A percentile compares a stretch with the other conserved stretches of the same genome.
Conservation (phyloP, 306 rosid species). For the Trifolium subterraneum region DNA sequence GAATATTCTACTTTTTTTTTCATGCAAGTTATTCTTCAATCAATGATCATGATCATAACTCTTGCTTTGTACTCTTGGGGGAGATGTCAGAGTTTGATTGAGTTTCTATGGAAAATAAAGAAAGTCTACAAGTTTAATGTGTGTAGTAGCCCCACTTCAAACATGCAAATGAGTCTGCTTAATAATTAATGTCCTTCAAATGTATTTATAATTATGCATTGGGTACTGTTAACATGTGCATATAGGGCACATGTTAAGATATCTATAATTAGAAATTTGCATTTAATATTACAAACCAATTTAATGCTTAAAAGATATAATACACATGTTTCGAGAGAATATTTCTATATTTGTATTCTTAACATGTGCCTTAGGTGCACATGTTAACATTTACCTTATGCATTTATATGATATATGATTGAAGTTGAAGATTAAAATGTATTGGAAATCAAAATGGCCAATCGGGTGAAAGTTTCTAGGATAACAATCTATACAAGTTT, state of each 20-base stretch:
- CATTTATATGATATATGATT: not conserved
- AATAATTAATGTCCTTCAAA: not conserved
- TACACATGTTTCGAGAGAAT: no score
- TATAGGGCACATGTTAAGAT: no score
- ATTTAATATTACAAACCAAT: no score
- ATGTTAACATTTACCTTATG: no score
- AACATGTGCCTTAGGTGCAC: no score
- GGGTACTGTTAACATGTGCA: no score
- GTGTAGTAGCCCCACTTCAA: conserved; percentile 3
- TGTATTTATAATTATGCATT: not conserved
- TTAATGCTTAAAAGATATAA: no score
- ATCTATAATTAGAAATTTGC: no score
- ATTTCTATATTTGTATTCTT: no score
- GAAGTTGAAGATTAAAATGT: not conserved
- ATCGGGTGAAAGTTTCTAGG: not conserved
- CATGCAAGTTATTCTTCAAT: not conserved
- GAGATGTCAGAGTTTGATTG: not conserved
- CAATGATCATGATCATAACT: not conserved
- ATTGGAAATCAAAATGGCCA: not conserved
- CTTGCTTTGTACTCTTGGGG: not conserved
- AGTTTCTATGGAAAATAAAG: not conserved
- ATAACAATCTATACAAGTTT: not conserved
- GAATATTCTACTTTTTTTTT: not conserved
- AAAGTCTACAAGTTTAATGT: not conserved
- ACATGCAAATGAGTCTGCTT: not conserved